A percentile compares a stretch with the other conserved stretches of the same genome.
Conservation (phyloP, 805 yeast species). For the Kluyveromyces starmeri region DNA sequence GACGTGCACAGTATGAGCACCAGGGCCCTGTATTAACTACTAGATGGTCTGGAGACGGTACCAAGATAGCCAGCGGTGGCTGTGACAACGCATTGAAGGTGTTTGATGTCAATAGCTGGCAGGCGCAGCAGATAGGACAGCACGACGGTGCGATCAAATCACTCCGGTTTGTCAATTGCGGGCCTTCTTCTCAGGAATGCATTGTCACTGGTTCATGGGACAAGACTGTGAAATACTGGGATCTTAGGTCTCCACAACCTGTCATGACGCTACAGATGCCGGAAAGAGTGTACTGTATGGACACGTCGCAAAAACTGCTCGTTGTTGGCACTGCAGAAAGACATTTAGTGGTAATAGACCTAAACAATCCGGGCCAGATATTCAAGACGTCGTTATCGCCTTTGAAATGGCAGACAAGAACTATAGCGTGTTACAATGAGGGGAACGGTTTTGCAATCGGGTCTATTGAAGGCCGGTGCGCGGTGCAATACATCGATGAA, state of each 20-base stretch:
- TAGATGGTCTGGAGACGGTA: slow-evolving; percentile 80
- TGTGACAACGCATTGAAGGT: slow-evolving; percentile 81
- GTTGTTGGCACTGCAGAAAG: slow-evolving; percentile 94
- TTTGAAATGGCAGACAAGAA: slow-evolving; percentile 80
- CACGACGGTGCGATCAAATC: slow-evolving; percentile 75
- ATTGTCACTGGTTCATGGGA: slow-evolving; percentile 96
- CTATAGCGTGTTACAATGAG: slow-evolving; percentile 75
- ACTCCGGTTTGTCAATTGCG: slow-evolving; percentile 73
- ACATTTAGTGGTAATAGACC: slow-evolving; percentile 66
- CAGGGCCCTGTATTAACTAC: slow-evolving; percentile 79
- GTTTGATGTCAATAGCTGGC: slow-evolving; percentile 77
- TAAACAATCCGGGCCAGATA: slow-evolving; percentile 74
- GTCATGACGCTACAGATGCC: slow-evolving; percentile 76
- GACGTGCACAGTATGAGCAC: slow-evolving; percentile 83
- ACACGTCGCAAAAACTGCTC: slow-evolving; percentile 64
- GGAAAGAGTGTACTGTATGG: slow-evolving; percentile 88
- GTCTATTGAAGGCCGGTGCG: slow-evolving; percentile 91
- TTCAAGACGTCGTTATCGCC: slow-evolving; percentile 70
- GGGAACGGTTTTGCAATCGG: slow-evolving; percentile 93
- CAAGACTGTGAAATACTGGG: slow-evolving; percentile 92
- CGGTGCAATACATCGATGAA: slow-evolving; percentile 85
- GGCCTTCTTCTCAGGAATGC: slow-evolving; percentile 68
- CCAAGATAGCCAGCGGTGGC: slow-evolving; percentile 82
- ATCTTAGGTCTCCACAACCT: slow-evolving; percentile 75
- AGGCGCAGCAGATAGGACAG: slow-evolving; percentile 71